Percentiles rank a stretch among this genome's conserved stretches.
These are phyloP conservation scores for Fusarium nematophilum DNA, from an alignment of 2,329 filamentous ascomycete genomes.

Conservation along the genomic window DNA sequence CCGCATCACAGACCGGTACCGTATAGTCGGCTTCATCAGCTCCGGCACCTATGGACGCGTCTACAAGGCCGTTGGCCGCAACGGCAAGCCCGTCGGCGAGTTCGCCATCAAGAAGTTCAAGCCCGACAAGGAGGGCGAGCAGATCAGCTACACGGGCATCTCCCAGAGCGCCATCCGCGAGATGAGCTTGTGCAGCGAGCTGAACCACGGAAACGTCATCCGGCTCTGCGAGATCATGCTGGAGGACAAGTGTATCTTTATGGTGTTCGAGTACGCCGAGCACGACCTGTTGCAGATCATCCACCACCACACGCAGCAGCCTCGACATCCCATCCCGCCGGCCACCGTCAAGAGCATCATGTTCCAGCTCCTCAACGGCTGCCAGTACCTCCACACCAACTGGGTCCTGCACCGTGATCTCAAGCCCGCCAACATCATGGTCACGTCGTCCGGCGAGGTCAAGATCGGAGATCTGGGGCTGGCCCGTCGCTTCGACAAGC, in stretches of 20 bases:
- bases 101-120: constrained; percentile 99
- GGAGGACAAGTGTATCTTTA: constrained; percentile 99
- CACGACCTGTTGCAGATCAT: constrained; percentile 98
- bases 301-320: constrained; percentile 93
- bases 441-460: constrained; percentile 88
- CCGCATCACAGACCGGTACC: constrained; percentile 91
- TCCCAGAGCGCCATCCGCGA: constrained; percentile 97
- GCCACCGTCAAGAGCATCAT: constrained; percentile 92
- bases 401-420: constrained; percentile 98
- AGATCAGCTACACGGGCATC: constrained; percentile 94
- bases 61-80: constrained; percentile 88
- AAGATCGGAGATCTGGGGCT: constrained; percentile 96
- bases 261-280: constrained; percentile 99
- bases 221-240: constrained; percentile 94
- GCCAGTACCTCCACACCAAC: constrained; percentile 93
- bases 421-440: constrained; percentile 99
- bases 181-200: constrained; percentile 95
- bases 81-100: constrained; percentile 68
- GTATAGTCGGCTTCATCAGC: constrained; percentile 97
- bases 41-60: constrained; percentile 98
- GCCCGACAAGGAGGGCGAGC: constrained; percentile 97
- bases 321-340: constrained; percentile 88
- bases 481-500: constrained; percentile 93
- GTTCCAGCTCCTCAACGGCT: constrained; percentile 94
- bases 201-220: constrained; percentile 90